Evolutionary conservation across 140 eudicot species (phyloP), one percentile per base, ranked within the genome.

Genomic region (Flaveria floridana): DNA sequence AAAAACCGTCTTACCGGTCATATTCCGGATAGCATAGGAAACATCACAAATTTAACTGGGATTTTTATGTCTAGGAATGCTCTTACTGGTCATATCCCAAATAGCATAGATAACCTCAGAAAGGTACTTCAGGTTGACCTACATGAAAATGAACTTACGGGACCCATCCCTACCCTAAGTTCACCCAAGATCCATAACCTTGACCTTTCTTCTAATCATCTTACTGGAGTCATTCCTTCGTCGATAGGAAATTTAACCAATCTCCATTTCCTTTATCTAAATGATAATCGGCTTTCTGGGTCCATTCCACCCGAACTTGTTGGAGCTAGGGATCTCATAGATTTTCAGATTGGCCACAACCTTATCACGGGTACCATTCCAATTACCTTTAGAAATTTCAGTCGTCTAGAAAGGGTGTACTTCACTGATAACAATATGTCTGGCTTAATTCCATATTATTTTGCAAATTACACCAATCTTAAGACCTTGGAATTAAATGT

Each of bases 1-100:
- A 2, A 51, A 59, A 86, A 86, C 48, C 16, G 6, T n/a, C 52
- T 86, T 3, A 19, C 1, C 1, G 91, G 88, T 62, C 10, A 59
- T 34, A 76, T 76, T 58, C 25, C 1, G 25, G 25, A 23, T 23
- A 23, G 25, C 25, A 23, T 23, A 23, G 25, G 25, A 23, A 23
- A 23, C 25, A 23, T 23, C 25, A 23, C 25, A 23, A 23, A 23
- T 23, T 23, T 23, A 23, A 23, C 25, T 23, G 25, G 25, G 25
- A 23, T 23, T 23, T 23, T 23, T 23, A 0, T 23, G 25, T 23
- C 4, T 15, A n/a, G 16, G 58, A 86, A 83, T 48, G 26, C 21
- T 13, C 76, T 86, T 19, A 58, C 46, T 1, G 78, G 78, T 0
- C 3, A 4, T 7, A 74, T 70, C 56, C 59, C 78, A 59, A 58